Evolutionary conservation across 2,329 filamentous ascomycete species (phyloP), one percentile per base, ranked within the genome.

Genomic region (Aspergillus calidoustus): DNA sequence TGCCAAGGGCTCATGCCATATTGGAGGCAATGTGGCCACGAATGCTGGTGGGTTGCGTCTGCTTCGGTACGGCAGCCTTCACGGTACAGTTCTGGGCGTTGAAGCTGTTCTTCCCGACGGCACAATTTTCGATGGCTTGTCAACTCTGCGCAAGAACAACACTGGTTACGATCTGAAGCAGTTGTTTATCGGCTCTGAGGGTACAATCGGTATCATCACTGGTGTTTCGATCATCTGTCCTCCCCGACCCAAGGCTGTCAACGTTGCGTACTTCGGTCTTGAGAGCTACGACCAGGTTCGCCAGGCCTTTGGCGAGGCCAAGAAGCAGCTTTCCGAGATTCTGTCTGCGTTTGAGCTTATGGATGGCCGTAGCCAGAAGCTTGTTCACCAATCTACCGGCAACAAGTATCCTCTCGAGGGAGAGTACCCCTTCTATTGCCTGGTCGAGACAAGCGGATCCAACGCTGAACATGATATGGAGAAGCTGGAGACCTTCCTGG

Each of bases 141-240:
- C 87, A 69, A 93, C 87, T 62, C 83, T 99, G 61, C 88, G 95
- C 68, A 99, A 99, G 84, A 98, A 99, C 84, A 99, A 99, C 81
- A 99, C 95, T 2, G 95, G 95, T 30, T 99, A 98, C 79, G 96
- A 99, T 76, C 79, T 97, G 60, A 97, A 97, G 82, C 94, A 97
- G 79, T 86, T 97, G 41, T 97, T 99, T 76, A 96, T 99, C 71
- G 95, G 95, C 50, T 91, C 89, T 34, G 95, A 99, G 78, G 95
- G 95, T 25, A 98, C 95, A 5, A 90, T 98, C 65, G 95, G 95
- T 57, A 91, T 98, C 71, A 91, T 99, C 71, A 99, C 95, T 19
- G 93, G 87, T 51, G 85, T 98, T 43, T 93, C 93, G 3, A 90
- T 99, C 64, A 84, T 94, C 69, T 97, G 93, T 72, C 93, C 95